Conservation (phyloP, 108 stramenopile genomes). For the Stephanodiscus triporus region DNA sequence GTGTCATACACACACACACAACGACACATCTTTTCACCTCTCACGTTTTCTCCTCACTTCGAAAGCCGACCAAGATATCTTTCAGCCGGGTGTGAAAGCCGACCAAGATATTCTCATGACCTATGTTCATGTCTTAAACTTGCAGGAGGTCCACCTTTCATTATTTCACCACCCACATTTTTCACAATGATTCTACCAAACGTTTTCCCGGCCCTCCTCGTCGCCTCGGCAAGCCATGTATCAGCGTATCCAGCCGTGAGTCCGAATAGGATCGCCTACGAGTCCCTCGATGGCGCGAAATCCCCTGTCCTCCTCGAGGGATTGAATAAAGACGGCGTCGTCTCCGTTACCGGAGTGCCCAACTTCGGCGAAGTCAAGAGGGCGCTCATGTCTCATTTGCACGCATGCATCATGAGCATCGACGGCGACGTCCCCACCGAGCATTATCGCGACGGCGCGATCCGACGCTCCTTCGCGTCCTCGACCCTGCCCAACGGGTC, state of each 20-base stretch:
- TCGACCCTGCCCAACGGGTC: slow-evolving; percentile 5
- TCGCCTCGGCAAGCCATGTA: background rate
- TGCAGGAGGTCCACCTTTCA: too few species aligned
- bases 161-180: background rate
- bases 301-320: slow-evolving; percentile 19
- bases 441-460: slow-evolving; percentile 31
- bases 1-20: too few species aligned
- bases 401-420: slow-evolving; percentile 23
- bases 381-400: slow-evolving; percentile 19
- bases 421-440: slow-evolving; percentile 11
- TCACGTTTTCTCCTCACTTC: too few species aligned
- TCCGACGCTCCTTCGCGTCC: slow-evolving; percentile 39
- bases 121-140: too few species aligned
- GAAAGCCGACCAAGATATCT: too few species aligned
- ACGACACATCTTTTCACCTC: too few species aligned
- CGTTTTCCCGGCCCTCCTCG: background rate
- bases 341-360: slow-evolving; percentile 37
- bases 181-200: background rate
- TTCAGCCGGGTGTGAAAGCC: too few species aligned
- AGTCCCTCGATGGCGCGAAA: slow-evolving; percentile 3
- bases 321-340: slow-evolving; percentile 32
- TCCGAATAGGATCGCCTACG: background rate
- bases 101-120: too few species aligned
- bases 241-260: slow-evolving; percentile 2
- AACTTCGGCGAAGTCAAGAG: slow-evolving; percentile 27